These are phyloP conservation scores for Beauveria sp. DNA, from an alignment of 2,329 filamentous ascomycete genomes.

Conservation along the genomic window DNA sequence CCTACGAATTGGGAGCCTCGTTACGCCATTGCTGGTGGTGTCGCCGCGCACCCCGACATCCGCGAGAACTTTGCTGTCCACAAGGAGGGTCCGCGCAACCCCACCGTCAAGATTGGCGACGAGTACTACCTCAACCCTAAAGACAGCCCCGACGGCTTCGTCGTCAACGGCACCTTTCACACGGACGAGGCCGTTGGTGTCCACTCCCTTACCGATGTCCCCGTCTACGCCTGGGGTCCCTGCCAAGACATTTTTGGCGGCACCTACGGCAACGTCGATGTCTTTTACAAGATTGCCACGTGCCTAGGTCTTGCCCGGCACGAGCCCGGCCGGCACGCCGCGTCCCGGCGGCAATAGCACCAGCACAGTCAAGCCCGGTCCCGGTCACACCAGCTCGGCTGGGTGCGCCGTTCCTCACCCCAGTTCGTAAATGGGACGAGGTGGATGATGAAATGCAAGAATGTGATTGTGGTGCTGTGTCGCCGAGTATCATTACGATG, in stretches of 20 bases:
- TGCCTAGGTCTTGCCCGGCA: slow-evolving; percentile 50
- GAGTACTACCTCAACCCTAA: slow-evolving; percentile 62
- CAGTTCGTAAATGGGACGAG: not conserved
- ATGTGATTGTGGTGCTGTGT: not conserved
- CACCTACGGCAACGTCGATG: slow-evolving; percentile 61
- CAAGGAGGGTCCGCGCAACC: slow-evolving; percentile 54
- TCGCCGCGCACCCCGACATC: slow-evolving; percentile 65
- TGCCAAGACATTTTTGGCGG: slow-evolving; percentile 72
- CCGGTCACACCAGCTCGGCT: not conserved
- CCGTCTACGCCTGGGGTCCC: slow-evolving; percentile 70
- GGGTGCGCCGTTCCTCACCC: not conserved
- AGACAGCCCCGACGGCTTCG: slow-evolving; percentile 58
- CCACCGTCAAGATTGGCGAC: slow-evolving; percentile 44
- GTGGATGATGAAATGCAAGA: not conserved
- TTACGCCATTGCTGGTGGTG: slow-evolving; percentile 69
- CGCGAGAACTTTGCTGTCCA: slow-evolving; percentile 70
- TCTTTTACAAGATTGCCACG: slow-evolving; percentile 67
- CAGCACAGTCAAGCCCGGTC: not conserved
- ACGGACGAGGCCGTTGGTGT: slow-evolving; percentile 59
- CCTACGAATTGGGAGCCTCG: slow-evolving; percentile 79
- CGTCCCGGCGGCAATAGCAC: not conserved
- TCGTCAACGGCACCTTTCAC: slow-evolving; percentile 69
- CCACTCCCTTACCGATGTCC: slow-evolving; percentile 70
- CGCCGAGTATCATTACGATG: not conserved
- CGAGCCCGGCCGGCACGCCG: slow-evolving; percentile 15